phyloP scores from a whole-genome alignment of 495 filamentous ascomycete genomes.

The Neurospora sp. region DNA sequence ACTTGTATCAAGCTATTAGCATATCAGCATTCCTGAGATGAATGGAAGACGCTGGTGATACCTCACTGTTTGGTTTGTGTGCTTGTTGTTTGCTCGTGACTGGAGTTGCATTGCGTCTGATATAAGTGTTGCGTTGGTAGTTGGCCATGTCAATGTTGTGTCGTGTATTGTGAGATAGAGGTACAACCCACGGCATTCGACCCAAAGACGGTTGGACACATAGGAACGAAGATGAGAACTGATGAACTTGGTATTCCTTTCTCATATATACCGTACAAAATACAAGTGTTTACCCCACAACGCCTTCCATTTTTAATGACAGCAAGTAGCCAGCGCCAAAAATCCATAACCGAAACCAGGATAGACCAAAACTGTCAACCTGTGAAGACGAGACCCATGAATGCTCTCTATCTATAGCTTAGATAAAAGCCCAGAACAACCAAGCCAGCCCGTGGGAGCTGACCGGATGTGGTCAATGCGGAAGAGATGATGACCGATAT shows the following conservation, averaged over 20 bases:
- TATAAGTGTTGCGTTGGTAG: too few species aligned
- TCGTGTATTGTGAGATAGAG: too few species aligned
- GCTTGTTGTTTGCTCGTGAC: neutral
- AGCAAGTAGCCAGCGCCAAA: neutral
- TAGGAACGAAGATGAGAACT: neutral
- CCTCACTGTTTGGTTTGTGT: neutral
- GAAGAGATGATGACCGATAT: neutral
- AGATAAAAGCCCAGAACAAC: neutral
- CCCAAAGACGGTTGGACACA: too few species aligned
- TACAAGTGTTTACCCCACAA: neutral
- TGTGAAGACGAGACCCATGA: neutral
- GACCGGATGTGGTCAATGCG: neutral
- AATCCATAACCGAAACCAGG: neutral
- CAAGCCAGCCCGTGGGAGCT: neutral
- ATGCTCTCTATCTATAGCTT: neutral
- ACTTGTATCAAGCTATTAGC: neutral
- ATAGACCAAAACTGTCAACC: neutral
- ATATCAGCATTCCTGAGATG: neutral
- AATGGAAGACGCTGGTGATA: neutral
- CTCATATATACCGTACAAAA: neutral
- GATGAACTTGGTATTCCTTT: neutral
- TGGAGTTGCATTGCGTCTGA: neutral
- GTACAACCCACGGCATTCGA: too few species aligned
- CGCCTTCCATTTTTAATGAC: neutral
- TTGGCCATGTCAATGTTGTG: too few species aligned